A percentile compares a stretch with the other conserved stretches of the same genome.
phyloP scores from a whole-genome alignment of 345 rosid species.

The Nephelium lappaceum region DNA sequence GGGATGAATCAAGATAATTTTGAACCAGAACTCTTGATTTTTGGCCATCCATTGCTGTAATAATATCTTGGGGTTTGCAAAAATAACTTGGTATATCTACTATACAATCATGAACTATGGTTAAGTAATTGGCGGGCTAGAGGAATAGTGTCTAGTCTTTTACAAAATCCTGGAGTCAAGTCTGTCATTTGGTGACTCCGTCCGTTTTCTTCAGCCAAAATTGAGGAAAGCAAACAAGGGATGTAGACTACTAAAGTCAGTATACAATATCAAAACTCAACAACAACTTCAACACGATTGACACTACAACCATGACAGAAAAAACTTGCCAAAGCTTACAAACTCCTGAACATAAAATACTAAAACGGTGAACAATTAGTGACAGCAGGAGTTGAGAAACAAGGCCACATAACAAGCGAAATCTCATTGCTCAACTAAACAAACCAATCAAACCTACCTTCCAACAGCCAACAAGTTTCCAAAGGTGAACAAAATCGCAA shows the following conservation, averaged over 20 bases:
- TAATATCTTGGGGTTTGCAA: not conserved
- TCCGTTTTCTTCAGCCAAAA: slow-evolving; percentile 4
- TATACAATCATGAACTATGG: no score
- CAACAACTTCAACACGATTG: not conserved
- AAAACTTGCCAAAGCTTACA: not conserved
- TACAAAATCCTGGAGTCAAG: not conserved
- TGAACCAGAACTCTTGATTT: not conserved
- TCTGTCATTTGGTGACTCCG: not conserved
- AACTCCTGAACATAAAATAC: not conserved
- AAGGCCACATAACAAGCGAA: not conserved
- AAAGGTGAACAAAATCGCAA: slow-evolving; percentile 84
- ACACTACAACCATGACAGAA: not conserved
- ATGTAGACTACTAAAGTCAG: not conserved
- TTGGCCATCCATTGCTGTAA: not conserved
- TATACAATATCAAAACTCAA: not conserved
- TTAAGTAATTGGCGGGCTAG: no score
- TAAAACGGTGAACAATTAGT: not conserved
- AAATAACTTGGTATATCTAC: not conserved
- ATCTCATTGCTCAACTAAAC: not conserved
- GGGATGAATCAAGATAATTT: not conserved
- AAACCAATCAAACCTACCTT: slow-evolving; percentile 52
- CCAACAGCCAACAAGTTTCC: slow-evolving; percentile 92
- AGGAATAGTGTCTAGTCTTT: no score
- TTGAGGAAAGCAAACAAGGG: not conserved
- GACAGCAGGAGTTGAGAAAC: not conserved